These are phyloP conservation scores for Claviceps humidiphila DNA, from an alignment of 2,329 filamentous ascomycete species.

Conservation along the genomic window DNA sequence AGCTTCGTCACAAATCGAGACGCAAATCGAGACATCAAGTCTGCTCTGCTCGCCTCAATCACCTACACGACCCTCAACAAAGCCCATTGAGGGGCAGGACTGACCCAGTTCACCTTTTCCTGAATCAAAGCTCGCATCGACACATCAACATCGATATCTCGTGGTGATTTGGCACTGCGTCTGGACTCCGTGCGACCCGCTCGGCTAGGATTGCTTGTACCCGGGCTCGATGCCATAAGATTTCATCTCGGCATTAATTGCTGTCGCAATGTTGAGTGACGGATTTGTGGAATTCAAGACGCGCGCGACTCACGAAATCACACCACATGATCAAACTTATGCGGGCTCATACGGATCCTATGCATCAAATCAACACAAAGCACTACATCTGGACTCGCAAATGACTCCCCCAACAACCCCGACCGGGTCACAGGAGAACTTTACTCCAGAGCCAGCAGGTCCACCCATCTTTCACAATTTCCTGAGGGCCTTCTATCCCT, in stretches of 20 bases:
- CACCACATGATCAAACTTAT: constrained; percentile 29
- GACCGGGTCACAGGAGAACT: constrained; percentile 50
- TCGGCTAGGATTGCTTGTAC: constrained; percentile 6
- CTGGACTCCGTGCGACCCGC: constrained; percentile 5
- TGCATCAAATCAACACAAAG: constrained; percentile 20
- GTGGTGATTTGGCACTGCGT: background rate
- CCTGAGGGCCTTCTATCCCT: constrained; percentile 84
- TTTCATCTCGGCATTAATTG: constrained; percentile 12
- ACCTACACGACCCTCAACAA: background rate
- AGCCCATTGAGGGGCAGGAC: background rate
- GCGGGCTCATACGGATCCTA: constrained; percentile 17
- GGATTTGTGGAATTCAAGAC: constrained; percentile 42
- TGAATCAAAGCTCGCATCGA: background rate
- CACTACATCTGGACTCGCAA: constrained; percentile 39
- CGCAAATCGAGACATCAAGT: no score
- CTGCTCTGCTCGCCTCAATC: background rate
- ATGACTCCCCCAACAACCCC: constrained; percentile 71
- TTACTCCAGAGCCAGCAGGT: constrained; percentile 27
- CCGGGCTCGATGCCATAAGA: constrained; percentile 18
- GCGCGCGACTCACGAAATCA: constrained; percentile 45
- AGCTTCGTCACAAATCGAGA: background rate
- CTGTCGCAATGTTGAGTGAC: constrained; percentile 25
- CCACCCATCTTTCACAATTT: constrained; percentile 82
- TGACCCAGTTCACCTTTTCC: background rate
- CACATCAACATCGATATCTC: background rate